Evolutionary conservation across 2,329 filamentous ascomycete genomes (phyloP).

Genomic region (Zymoseptoria pseudotritici): DNA sequence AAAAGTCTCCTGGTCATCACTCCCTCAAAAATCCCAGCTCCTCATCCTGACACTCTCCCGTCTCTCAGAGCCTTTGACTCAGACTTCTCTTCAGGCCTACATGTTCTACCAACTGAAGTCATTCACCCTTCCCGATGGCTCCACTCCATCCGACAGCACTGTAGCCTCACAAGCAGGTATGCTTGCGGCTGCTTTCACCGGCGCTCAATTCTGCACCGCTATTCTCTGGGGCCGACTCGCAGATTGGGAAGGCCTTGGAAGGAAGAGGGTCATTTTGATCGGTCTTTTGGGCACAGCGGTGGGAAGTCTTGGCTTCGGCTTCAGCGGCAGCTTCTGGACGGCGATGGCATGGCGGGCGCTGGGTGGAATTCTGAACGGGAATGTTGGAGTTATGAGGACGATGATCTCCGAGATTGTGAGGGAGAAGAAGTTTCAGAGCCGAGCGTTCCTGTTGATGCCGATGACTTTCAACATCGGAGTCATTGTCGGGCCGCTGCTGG

Average conservation of each 20-base stretch:
- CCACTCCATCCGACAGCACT: constrained; percentile 50
- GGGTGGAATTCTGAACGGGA: constrained; percentile 64
- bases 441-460: constrained; percentile 53
- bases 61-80: constrained; percentile 72
- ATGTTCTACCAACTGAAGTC: constrained; percentile 85
- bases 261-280: constrained; percentile 71
- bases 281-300: constrained; percentile 64
- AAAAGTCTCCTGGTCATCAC: constrained; percentile 59
- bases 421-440: constrained; percentile 54
- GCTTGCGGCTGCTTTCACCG: constrained; percentile 71
- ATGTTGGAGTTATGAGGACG: constrained; percentile 66
- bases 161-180: constrained; percentile 73
- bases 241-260: constrained; percentile 54
- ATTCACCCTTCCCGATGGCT: constrained; percentile 40
- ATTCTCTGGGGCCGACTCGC: constrained; percentile 72
- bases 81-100: constrained; percentile 70
- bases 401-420: constrained; percentile 66
- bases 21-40: constrained; percentile 72
- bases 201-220: constrained; percentile 73
- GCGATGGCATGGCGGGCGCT: constrained; percentile 60
- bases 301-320: constrained; percentile 61
- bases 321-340: constrained; percentile 53
- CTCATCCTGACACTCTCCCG: constrained; percentile 70
- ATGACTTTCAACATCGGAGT: constrained; percentile 61
- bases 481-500: constrained; percentile 46